Percentiles rank a stretch among this genome's conserved stretches.
phyloP scores from a whole-genome alignment of 2,329 filamentous ascomycete species.

The Cordyceps farinosa region DNA sequence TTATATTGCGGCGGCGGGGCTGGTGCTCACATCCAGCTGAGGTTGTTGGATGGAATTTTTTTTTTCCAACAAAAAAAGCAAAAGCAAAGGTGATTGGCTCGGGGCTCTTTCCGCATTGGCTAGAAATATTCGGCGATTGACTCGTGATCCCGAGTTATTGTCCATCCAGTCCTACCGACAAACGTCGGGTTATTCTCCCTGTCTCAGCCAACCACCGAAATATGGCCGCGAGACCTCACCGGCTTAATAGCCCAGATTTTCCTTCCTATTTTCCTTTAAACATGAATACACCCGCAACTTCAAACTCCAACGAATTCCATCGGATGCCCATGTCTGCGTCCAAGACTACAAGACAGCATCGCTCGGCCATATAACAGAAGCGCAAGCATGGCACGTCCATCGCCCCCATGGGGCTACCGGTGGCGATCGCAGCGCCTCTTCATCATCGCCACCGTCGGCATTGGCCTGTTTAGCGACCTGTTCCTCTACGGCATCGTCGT shows the following conservation, averaged over 20 bases:
- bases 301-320: too few relatives aligned
- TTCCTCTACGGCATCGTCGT: constrained; percentile 20
- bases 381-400: background rate
- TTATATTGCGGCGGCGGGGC: too few relatives aligned
- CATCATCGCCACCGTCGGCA: constrained; percentile 5
- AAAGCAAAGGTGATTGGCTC: too few relatives aligned
- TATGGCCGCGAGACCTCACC: background rate
- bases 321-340: background rate
- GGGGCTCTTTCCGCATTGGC: too few relatives aligned
- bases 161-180: too few relatives aligned
- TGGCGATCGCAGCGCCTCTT: constrained; percentile 8
- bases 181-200: background rate
- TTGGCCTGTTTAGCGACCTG: constrained; percentile 18
- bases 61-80: too few relatives aligned
- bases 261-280: background rate
- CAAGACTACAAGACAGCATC: background rate
- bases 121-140: background rate
- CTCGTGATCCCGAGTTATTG: too few relatives aligned
- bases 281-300: too few relatives aligned
- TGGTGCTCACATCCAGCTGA: too few relatives aligned
- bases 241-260: background rate
- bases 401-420: background rate
- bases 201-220: background rate
- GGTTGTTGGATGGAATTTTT: too few relatives aligned
- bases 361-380: background rate